Evolutionary conservation across 2,329 filamentous ascomycete genomes (phyloP).

Genomic region (Cercospora zeae-maydis): DNA sequence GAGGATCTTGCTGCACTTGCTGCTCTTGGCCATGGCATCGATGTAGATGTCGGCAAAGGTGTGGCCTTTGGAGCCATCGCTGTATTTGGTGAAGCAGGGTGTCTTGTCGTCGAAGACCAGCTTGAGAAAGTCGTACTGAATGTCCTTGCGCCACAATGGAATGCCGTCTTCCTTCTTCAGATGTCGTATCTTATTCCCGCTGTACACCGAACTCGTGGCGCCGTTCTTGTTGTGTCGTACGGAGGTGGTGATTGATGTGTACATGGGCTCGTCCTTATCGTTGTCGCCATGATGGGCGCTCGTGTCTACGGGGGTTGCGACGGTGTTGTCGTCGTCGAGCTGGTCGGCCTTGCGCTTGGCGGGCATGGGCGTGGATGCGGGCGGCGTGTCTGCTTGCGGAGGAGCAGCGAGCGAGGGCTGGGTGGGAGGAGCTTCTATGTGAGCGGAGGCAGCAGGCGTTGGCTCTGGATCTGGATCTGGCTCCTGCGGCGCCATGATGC

Average conservation of each 20-base stretch:
- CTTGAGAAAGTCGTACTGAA: slow-evolving; percentile 81
- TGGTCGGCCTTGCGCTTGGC: slow-evolving; percentile 22
- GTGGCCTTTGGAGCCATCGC: slow-evolving; percentile 70
- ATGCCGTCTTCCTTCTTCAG: slow-evolving; percentile 87
- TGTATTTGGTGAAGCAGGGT: slow-evolving; percentile 85
- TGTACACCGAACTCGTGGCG: slow-evolving; percentile 63
- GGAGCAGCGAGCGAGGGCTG: slow-evolving; percentile 15
- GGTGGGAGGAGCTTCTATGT: slow-evolving; percentile 5
- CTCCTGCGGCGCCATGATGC: slow-evolving; percentile 8
- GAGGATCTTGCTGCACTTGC: slow-evolving; percentile 97
- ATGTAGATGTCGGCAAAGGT: slow-evolving; percentile 95
- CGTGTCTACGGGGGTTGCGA: slow-evolving; percentile 16
- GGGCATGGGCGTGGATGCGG: slow-evolving; percentile 18
- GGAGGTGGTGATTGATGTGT: slow-evolving; percentile 49
- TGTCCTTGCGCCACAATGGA: slow-evolving; percentile 80
- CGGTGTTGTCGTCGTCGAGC: slow-evolving; percentile 21
- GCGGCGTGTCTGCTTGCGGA: slow-evolving; percentile 2
- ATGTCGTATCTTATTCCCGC: slow-evolving; percentile 74
- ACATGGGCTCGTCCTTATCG: slow-evolving; percentile 34
- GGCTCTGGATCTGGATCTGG: slow-evolving; percentile 8
- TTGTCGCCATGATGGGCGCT: slow-evolving; percentile 6
- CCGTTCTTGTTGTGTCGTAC: slow-evolving; percentile 62
- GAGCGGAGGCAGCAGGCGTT: slow-evolving; percentile 1
- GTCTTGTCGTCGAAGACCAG: slow-evolving; percentile 73
- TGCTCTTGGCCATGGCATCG: slow-evolving; percentile 96